phyloP scores from a whole-genome alignment of 176 grass and related monocot species.

The Pharus latifolius region DNA sequence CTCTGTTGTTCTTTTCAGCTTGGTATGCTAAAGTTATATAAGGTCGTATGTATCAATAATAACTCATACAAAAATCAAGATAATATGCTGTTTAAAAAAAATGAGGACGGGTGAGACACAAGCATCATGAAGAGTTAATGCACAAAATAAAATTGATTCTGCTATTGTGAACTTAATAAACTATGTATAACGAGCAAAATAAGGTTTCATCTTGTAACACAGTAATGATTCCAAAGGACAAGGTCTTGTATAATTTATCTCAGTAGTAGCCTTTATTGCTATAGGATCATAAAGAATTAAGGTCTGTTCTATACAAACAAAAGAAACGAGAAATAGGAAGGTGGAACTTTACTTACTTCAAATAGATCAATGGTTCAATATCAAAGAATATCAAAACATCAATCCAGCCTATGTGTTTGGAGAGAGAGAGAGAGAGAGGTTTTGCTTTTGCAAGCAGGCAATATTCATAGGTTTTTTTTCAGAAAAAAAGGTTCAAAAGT shows the following conservation, averaged over 20 bases:
- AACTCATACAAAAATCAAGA: conserved; percentile 6
- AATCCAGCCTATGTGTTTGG: no score
- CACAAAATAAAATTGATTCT: neutral
- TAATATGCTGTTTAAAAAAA: conserved; percentile 5
- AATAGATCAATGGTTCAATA: no score
- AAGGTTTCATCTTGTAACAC: neutral
- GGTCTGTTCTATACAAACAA: neutral
- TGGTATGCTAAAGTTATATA: conserved; percentile 45
- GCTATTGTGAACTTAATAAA: neutral
- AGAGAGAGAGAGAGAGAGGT: no score
- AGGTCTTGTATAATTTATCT: neutral
- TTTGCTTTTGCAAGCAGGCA: neutral
- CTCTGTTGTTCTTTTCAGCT: conserved; percentile 70
- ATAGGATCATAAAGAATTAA: conserved; percentile 5
- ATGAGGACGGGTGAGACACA: neutral
- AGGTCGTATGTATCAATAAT: neutral
- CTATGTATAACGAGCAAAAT: neutral
- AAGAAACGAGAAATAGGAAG: neutral
- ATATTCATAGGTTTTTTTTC: neutral
- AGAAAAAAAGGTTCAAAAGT: neutral
- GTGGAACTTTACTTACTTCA: neutral
- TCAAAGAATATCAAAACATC: neutral
- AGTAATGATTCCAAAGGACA: neutral
- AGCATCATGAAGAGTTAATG: neutral
- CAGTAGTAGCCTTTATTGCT: neutral